These are phyloP conservation scores for Sporodiniella umbellata DNA, from an alignment of 371 early-diverging fungal genomes.

Conservation along the genomic window DNA sequence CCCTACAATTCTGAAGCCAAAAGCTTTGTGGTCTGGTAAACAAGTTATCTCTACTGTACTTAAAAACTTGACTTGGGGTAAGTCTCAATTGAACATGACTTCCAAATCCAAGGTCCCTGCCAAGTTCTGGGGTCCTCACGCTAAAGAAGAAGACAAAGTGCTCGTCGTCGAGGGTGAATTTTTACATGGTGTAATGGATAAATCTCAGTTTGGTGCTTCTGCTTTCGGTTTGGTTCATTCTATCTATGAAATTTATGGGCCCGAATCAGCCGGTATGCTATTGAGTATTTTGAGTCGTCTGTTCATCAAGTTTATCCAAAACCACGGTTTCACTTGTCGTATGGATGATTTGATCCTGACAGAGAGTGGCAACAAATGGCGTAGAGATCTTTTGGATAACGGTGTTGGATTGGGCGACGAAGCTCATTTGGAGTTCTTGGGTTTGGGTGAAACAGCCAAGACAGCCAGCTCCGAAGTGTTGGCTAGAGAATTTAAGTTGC, in stretches of 20 bases:
- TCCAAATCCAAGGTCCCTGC: conserved; percentile 87
- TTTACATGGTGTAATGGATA: conserved; percentile 97
- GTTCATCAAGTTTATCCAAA: conserved; percentile 92
- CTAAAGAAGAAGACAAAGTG: conserved; percentile 86
- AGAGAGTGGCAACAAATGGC: conserved; percentile 73
- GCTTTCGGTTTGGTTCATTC: conserved; percentile 97
- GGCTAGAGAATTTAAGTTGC: conserved; percentile 57
- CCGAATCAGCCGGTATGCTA: conserved; percentile 88
- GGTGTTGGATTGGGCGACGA: conserved; percentile 63
- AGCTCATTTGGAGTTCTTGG: conserved; percentile 72
- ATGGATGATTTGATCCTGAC: conserved; percentile 98
- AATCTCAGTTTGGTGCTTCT: conserved; percentile 93
- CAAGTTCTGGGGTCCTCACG: conserved; percentile 89
- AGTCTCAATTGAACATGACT: conserved; percentile 78
- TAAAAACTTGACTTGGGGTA: conserved; percentile 62
- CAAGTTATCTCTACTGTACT: conserved; percentile 93
- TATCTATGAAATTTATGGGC: conserved; percentile 95
- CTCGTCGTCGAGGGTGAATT: conserved; percentile 89
- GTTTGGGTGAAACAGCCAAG: conserved; percentile 53
- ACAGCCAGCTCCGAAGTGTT: conserved; percentile 29
- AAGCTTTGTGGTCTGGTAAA: conserved; percentile 96
- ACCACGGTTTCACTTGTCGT: conserved; percentile 94
- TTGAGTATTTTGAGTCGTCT: conserved; percentile 93
- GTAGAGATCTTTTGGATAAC: conserved; percentile 63
- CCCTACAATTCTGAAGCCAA: conserved; percentile 89